phyloP scores from a whole-genome alignment of 768 basidiomycete species.

The Mycena vulgaris region DNA sequence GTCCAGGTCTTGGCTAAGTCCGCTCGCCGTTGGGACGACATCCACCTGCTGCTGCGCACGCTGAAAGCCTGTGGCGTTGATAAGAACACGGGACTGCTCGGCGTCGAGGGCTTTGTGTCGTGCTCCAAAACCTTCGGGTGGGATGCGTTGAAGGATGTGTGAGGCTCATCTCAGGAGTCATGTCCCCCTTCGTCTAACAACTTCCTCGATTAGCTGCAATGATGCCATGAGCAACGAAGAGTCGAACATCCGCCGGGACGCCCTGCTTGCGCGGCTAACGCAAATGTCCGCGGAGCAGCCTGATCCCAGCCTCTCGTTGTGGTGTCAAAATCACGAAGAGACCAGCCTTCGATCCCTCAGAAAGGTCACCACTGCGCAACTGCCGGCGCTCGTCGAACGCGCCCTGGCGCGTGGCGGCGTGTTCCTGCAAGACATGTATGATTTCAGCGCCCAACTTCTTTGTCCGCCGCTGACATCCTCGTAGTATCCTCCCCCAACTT shows the following conservation, averaged over 20 bases:
- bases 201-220: background rate
- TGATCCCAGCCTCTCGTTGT: conserved; percentile 9
- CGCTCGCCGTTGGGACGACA: no score
- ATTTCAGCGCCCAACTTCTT: no score
- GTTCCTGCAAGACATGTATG: no score
- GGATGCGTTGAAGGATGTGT: conserved; percentile 31
- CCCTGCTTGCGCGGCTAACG: conserved; percentile 13
- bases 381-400: conserved; percentile 25
- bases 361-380: conserved; percentile 12
- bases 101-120: no score
- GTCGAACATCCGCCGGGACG: conserved; percentile 23
- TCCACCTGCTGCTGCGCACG: conserved; percentile 11
- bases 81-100: conserved; percentile 17
- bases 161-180: background rate
- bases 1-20: conserved; percentile 21
- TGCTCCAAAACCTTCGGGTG: conserved; percentile 34
- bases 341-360: conserved; percentile 7
- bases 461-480: no score
- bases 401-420: no score
- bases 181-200: background rate
- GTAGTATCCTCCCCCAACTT: no score
- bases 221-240: conserved; percentile 12
- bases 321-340: conserved; percentile 26
- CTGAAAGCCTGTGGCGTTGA: conserved; percentile 22
- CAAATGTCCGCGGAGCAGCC: conserved; percentile 10